Base-by-base conservation (phyloP, 768 basidiomycete genomes). In the Mycena venus region DNA sequence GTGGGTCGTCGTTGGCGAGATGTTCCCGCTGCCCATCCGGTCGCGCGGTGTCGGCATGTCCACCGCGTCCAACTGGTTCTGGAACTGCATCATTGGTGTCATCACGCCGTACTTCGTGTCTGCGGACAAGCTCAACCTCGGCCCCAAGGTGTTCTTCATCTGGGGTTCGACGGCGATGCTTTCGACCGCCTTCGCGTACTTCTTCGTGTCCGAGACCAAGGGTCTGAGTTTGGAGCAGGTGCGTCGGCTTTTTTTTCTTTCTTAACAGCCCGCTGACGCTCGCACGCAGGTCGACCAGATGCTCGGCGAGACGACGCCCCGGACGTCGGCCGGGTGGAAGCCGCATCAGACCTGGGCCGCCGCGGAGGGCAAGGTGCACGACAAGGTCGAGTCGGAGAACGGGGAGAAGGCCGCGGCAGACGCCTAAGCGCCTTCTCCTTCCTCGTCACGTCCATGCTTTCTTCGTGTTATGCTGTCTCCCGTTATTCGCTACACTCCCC, bases 281-380 rank as follows among this genome's bases (percentile, higher is more conserved):
- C 14, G 40, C 40, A 11, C 19, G 12, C 90, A 91, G 82, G 83
- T 92, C 79, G 91, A 92, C 82, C 77, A 89, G 25, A 85, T 91
- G 72, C 89, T 90, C 84, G 85, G 85, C 80, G 86, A 90, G 82
- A 86, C 88, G 62, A 86, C 85, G 10, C 88, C 87, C 29, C 66
- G 85, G 71, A 81, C 82, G 27, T 88, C 88, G 4, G 36, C 55
- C 56, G 75, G 62, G 5, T 82, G 81, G 81, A 60, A 65, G 9
- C 80, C 81, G 6, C 66, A 40, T 62, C n/a, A 78, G 69, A 79
- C 81, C 58, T 81, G 77, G 66, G 40, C 73, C 60, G 75, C 76
- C 78, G 55, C 80, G 1, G 74, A 73, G 9, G 75, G 75, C 49
- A 47, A 44, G 38, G 17, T 23, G 29, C 56, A 58, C 59, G 56